Evolutionary conservation across 176 grass and related monocot species (phyloP).

Genomic region (Leersia perrieri): DNA sequence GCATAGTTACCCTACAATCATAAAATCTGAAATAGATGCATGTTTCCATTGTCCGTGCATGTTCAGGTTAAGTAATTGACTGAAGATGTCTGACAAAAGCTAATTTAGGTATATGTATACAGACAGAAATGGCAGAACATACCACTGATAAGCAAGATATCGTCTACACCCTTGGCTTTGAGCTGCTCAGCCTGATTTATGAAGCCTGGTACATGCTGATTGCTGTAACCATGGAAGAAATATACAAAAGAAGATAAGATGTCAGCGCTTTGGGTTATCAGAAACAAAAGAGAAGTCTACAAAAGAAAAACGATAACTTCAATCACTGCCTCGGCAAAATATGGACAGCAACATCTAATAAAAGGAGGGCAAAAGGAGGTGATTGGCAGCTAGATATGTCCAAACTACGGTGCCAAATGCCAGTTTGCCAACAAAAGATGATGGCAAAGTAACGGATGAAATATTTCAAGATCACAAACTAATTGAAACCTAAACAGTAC

Average conservation of each 20-base stretch:
- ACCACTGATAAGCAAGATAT: conserved; percentile 86
- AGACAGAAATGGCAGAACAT: neutral
- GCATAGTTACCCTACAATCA: neutral
- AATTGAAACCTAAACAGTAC: neutral
- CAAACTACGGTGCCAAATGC: neutral
- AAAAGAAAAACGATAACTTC: neutral
- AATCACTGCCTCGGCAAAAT: neutral
- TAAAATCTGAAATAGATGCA: neutral
- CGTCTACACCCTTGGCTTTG: conserved; percentile 91
- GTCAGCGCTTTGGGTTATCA: conserved; percentile 23
- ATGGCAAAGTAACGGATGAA: neutral
- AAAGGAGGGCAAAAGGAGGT: neutral
- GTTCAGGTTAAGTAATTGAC: neutral
- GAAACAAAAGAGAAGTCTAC: neutral
- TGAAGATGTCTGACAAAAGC: neutral
- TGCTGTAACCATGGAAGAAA: conserved; percentile 48
- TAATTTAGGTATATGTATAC: neutral
- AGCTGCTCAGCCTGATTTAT: conserved; percentile 80
- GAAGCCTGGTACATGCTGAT: conserved; percentile 92
- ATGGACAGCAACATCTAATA: neutral
- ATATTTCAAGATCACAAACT: neutral
- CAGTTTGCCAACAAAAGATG: neutral
- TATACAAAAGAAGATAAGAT: neutral
- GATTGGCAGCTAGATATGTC: neutral
- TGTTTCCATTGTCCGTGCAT: neutral